Base-by-base conservation (phyloP, 768 basidiomycete genomes). In the Suillus alpinus region DNA sequence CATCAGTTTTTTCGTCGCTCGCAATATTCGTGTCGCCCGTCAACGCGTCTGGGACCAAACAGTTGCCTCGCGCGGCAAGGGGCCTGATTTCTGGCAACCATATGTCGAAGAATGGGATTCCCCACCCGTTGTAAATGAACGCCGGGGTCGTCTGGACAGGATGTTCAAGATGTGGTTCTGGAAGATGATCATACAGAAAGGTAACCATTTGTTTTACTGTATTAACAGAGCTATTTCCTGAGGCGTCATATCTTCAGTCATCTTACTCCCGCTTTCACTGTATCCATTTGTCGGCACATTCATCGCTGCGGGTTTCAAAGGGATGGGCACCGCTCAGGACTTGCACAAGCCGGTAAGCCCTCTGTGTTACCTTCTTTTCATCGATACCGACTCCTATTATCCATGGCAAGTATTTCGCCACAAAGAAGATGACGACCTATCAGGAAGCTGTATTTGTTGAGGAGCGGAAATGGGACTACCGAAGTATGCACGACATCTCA, bases 381-480 rank as follows among this genome's bases (percentile, higher is more conserved):
- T 23, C 12, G 1, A 37, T 26, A 18, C 39, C 26, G 50, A 41
- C 8, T 62, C 13, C 26, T 26, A 26, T 26, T 3, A 26, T 26
- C 13, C 29, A 26, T 39, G 26, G 36, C 18, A 34, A 94, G 85
- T 96, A 96, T 68, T 98, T 94, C 62, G 82, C 86, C 57, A 76
- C 87, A 1, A 98, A 98, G 74, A 84, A 83, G 56, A 95, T 98
- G 94, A 81, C 85, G 0, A 74, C 80, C 6, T 74, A 81, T 26
- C 86, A 95, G 67, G 74, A 83, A 5, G 86, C 86, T 3, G 76
- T 88, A 1, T 98, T 92, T 74, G 82, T 95, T 60, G 91, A 94
- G 67, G 95, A 96, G 71, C 84, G 91, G 14, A 94, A 91, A 68
- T 92, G 93, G 91, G 89, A 92, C 63, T 95, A 96, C 66, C 79